These are phyloP conservation scores for Podospora pseudocomata DNA, from an alignment of 495 filamentous ascomycete genomes.

Conservation along the genomic window DNA sequence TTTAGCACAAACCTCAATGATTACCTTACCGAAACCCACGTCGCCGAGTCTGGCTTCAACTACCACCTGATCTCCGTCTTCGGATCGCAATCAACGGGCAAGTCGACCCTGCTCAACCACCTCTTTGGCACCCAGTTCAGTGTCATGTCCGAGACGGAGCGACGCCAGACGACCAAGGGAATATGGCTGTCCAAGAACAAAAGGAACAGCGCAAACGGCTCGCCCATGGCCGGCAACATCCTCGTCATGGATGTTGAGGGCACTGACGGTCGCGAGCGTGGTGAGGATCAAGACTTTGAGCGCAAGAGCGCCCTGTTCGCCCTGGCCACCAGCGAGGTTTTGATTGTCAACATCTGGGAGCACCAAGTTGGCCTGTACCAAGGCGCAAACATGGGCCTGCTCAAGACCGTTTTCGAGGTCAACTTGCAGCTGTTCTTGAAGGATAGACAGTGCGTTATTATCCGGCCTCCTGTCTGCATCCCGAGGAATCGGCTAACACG, in stretches of 20 bases:
- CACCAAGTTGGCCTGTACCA: conserved; percentile 98
- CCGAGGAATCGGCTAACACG: not conserved
- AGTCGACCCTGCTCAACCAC: conserved; percentile 93
- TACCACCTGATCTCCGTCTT: conserved; percentile 99
- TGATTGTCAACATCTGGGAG: conserved; percentile 99
- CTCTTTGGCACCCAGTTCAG: conserved; percentile 94
- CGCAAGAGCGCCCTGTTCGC: conserved; percentile 96
- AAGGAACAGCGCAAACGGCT: conserved; percentile 41
- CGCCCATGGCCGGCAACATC: conserved; percentile 90
- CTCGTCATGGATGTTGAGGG: conserved; percentile 99
- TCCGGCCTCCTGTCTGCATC: not conserved
- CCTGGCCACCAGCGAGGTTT: conserved; percentile 92
- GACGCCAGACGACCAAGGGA: conserved; percentile 95
- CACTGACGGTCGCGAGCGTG: conserved; percentile 92
- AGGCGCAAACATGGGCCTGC: conserved; percentile 94
- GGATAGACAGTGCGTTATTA: conserved; percentile 69
- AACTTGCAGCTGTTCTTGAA: conserved; percentile 95
- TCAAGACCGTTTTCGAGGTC: conserved; percentile 99
- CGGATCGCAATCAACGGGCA: conserved; percentile 96
- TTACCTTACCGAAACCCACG: conserved; percentile 74
- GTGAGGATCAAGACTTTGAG: conserved; percentile 98
- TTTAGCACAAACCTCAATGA: conserved; percentile 70
- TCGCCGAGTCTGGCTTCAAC: conserved; percentile 88
- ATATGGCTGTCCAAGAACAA: conserved; percentile 99
- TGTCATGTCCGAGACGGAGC: conserved; percentile 88